Percentiles rank a stretch among this genome's conserved stretches.
Conservation (phyloP, 2,329 filamentous ascomycete genomes). For the Mycogone perniciosa region DNA sequence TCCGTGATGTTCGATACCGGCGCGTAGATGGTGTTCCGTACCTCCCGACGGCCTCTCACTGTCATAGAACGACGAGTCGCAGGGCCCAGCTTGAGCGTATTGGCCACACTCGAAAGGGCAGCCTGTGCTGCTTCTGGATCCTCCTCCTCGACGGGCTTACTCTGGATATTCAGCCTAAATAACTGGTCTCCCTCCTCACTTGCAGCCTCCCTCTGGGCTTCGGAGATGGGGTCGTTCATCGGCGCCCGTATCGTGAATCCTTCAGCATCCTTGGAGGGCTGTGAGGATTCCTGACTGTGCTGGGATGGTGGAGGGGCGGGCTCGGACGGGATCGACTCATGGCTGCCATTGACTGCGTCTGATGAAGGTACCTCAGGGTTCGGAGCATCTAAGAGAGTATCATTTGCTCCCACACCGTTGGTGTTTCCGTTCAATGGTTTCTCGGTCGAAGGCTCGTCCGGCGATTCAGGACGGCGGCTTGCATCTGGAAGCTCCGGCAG, state of each 20-base stretch:
- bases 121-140: constrained; percentile 68
- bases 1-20: constrained; percentile 40
- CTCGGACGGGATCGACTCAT: constrained; percentile 42
- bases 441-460: constrained; percentile 20
- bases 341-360: constrained; percentile 42
- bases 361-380: constrained; percentile 18
- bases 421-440: constrained; percentile 34
- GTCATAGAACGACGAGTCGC: constrained; percentile 68
- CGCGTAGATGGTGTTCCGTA: constrained; percentile 83
- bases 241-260: constrained; percentile 68
- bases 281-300: constrained; percentile 25
- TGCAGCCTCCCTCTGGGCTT: constrained; percentile 59
- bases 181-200: constrained; percentile 56
- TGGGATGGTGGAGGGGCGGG: constrained; percentile 44
- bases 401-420: constrained; percentile 34
- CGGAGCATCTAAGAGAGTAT: constrained; percentile 26
- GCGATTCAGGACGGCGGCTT: constrained; percentile 21
- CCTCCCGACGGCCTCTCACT: constrained; percentile 80
- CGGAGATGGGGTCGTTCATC: constrained; percentile 59
- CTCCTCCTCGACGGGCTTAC: constrained; percentile 70
- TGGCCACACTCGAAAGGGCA: constrained; percentile 69
- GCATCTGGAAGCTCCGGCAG: constrained; percentile 51
- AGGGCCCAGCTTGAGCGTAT: constrained; percentile 59
- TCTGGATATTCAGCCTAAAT: constrained; percentile 75
- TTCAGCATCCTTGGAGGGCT: constrained; percentile 54